Percentiles rank a stretch among this genome's conserved stretches.
Evolutionary conservation across 192 early-diverging fungal genomes (phyloP).

Genomic region (Pecoramyces ruminantium): DNA sequence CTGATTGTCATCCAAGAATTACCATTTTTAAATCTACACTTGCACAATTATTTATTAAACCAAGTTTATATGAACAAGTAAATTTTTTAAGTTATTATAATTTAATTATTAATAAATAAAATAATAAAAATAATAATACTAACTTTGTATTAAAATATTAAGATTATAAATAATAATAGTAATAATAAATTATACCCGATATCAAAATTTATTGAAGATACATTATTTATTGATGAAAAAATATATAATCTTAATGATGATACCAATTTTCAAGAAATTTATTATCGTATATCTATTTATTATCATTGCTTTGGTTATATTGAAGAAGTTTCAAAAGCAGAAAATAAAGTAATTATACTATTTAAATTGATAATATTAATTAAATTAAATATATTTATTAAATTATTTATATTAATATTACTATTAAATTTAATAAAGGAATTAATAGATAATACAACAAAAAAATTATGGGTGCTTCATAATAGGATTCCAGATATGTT

Average conservation of each 20-base stretch:
- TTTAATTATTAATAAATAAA: no score
- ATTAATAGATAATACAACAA: not conserved
- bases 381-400: no score
- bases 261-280: not conserved
- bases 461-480: not conserved
- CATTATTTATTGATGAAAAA: not conserved
- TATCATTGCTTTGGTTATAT: not conserved
- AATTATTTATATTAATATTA: no score
- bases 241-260: not conserved
- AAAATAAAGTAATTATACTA: not conserved
- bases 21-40: not conserved
- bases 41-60: not conserved
- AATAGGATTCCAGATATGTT: not conserved
- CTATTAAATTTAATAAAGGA: not conserved
- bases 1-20: not conserved
- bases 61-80: not conserved
- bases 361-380: no score
- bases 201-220: not conserved
- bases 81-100: no score
- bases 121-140: no score
- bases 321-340: not conserved
- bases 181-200: not conserved
- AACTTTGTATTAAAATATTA: no score
- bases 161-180: no score
- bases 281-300: not conserved